Evolutionary conservation across 257 asterid species (phyloP), one percentile per base, ranked within the genome.

Genomic region (Nicotiana undulata): DNA sequence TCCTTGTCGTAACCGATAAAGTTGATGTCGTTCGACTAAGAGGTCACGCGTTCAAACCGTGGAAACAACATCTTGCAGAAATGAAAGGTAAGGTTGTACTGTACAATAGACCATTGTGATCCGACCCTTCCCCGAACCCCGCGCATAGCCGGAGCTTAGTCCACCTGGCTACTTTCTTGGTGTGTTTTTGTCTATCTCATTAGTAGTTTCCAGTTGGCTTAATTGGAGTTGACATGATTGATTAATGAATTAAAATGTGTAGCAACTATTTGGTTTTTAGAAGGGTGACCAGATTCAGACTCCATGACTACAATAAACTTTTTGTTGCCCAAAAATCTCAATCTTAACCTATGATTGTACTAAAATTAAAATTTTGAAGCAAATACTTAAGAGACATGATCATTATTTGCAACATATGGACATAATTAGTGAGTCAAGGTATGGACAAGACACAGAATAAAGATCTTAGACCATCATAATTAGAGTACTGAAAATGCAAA

Each of bases 191-290:
- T 67, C 6, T 59, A 28, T 52, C 63, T 60, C 70, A 59, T 22
- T 74, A 85, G 65, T 87, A 84, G 85, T 84, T 80, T 81, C 86
- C 84, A 87, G 84, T 90, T 89, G 94, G 87, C 84, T 76, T 40
- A 66, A 66, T 61, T 76, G 80, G 74, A 83, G 67, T 59, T 37
- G 83, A 82, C 81, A 77, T 58, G 84, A 80, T 80, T 79, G 75
- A 79, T 81, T 75, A 32, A 60, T 63, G 46, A 75, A 83, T 40
- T 80, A 77, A 61, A 49, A 75, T 46, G 40, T 11, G 22, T 3
- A 72, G 61, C 16, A 72, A 13, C 37, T 24, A 49, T 0, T 1
- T 74, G 37, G 15, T 49, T 72, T 52, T 81, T 77, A 82, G 70
- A 24, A 59, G 72, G 61, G 81, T 68, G 88, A 74, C 90, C 88